A percentile compares a stretch with the other conserved stretches of the same genome.
These are phyloP conservation scores for Colletotrichum australisinense DNA, from an alignment of 2,329 filamentous ascomycete genomes.

Conservation along the genomic window DNA sequence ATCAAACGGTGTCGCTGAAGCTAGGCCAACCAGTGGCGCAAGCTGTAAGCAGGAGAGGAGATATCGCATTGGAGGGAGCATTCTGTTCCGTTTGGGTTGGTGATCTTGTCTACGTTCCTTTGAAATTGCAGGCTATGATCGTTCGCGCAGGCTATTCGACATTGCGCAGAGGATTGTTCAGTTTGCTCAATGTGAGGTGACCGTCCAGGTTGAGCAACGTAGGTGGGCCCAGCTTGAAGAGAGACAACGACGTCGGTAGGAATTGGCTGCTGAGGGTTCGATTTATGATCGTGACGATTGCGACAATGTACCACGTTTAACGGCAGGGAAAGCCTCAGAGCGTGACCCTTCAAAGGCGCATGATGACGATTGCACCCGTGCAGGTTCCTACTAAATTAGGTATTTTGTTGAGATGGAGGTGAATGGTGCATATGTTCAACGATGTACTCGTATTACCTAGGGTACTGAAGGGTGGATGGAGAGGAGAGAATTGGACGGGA, in stretches of 20 bases:
- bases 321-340: slow-evolving; percentile 3
- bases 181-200: not conserved
- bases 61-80: not conserved
- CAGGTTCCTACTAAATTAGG: not conserved
- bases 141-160: slow-evolving; percentile 10
- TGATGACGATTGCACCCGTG: slow-evolving; percentile 26
- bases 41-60: slow-evolving; percentile 8
- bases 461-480: not conserved
- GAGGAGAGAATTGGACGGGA: slow-evolving; percentile 13
- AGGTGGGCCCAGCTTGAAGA: not conserved
- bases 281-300: not conserved
- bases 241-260: not conserved
- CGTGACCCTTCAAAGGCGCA: slow-evolving; percentile 22
- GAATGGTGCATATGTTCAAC: not conserved
- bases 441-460: not conserved
- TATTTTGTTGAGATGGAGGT: not conserved
- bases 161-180: slow-evolving; percentile 4
- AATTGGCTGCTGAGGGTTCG: slow-evolving; percentile 1
- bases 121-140: not conserved
- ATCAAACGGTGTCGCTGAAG: slow-evolving; percentile 1
- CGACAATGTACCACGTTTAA: slow-evolving; percentile 14
- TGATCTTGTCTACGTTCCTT: not conserved
- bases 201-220: not conserved
- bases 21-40: slow-evolving; percentile 13
- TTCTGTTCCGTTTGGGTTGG: not conserved